These are phyloP conservation scores for Bipolaris victoriae DNA, from an alignment of 2,329 filamentous ascomycete genomes.

Conservation along the genomic window DNA sequence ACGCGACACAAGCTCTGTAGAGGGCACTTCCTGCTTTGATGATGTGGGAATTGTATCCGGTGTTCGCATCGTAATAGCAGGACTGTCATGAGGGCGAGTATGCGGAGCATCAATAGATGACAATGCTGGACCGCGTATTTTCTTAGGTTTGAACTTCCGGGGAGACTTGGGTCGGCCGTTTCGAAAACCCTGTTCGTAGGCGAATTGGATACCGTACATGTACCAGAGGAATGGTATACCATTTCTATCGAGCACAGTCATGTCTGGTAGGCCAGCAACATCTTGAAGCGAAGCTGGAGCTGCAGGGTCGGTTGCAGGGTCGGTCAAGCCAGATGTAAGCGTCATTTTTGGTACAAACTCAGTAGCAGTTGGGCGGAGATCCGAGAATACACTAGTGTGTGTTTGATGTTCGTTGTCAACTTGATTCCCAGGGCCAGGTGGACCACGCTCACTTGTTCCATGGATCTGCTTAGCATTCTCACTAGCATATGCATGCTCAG, in stretches of 20 bases:
- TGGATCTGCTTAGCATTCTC: conserved; percentile 5
- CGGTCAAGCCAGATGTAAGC: neutral
- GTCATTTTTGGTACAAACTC: conserved; percentile 35
- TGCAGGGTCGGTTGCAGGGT: neutral
- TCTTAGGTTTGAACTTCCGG: conserved; percentile 25
- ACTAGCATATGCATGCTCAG: neutral
- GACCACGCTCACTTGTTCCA: conserved; percentile 18
- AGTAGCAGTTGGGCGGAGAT: conserved; percentile 40
- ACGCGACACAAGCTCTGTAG: conserved; percentile 4
- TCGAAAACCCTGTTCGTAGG: conserved; percentile 20
- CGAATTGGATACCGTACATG: conserved; percentile 37
- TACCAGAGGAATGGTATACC: conserved; percentile 39
- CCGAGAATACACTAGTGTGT: conserved; percentile 26
- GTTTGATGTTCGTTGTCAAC: conserved; percentile 20
- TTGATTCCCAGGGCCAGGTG: conserved; percentile 6
- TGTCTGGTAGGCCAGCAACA: conserved; percentile 17
- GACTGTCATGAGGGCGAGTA: neutral
- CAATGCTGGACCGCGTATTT: conserved; percentile 7
- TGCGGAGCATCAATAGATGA: neutral
- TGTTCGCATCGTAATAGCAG: neutral
- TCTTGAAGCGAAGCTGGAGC: conserved; percentile 2
- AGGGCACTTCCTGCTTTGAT: conserved; percentile 9
- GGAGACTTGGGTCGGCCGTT: conserved; percentile 28
- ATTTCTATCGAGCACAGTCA: conserved; percentile 31
- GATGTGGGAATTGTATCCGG: conserved; percentile 1